Conservation (phyloP, 2,329 filamentous ascomycete genomes). For the Ophiostoma himal-ulmi region DNA sequence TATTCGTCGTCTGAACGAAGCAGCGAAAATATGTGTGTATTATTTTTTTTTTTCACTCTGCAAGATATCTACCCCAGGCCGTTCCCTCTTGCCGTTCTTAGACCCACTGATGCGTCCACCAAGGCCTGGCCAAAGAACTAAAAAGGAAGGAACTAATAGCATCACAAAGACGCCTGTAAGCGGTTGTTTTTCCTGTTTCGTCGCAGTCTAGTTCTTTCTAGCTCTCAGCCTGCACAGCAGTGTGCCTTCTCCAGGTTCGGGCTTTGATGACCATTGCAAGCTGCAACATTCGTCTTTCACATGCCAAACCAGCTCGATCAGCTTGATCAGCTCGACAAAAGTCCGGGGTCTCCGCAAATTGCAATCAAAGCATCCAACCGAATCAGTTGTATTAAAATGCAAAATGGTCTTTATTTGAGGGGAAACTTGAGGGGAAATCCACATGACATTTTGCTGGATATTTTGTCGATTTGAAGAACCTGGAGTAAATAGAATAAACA, state of each 20-base stretch:
- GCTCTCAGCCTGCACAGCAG: background rate
- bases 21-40: too few species aligned
- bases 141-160: background rate
- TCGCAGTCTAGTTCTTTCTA: background rate
- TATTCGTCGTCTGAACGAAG: background rate
- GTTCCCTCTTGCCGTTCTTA: background rate
- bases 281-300: conserved; percentile 17
- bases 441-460: background rate
- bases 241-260: background rate
- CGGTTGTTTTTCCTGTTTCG: conserved; percentile 15
- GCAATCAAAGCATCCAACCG: background rate
- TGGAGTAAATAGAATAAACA: conserved; percentile 1
- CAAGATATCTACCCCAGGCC: background rate
- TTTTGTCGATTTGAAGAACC: background rate
- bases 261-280: background rate
- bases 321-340: conserved; percentile 3
- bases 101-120: background rate
- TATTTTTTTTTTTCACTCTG: background rate
- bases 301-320: conserved; percentile 16
- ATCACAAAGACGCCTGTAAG: conserved; percentile 14
- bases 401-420: background rate
- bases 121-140: background rate
- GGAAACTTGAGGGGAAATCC: background rate
- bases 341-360: conserved; percentile 22
- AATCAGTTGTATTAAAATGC: background rate